Evolutionary conservation across 2,329 filamentous ascomycete genomes (phyloP).

Genomic region (Botryotinia convoluta): DNA sequence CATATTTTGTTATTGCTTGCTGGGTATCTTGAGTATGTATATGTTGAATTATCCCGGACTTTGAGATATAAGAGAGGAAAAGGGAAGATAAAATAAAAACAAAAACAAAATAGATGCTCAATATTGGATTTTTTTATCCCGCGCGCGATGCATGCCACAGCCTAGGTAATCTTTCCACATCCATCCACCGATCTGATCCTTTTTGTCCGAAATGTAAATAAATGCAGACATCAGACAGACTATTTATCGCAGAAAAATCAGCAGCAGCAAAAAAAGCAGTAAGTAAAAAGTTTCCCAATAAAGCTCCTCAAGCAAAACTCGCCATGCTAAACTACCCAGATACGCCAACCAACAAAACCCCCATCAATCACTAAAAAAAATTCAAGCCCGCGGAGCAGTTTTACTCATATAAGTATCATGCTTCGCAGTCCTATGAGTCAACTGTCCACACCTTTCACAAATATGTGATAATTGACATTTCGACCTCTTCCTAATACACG

Average conservation of each 20-base stretch:
- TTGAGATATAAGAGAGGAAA: background rate
- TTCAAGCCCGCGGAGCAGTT: background rate
- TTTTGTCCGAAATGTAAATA: background rate
- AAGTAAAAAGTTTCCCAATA: background rate
- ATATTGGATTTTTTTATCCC: background rate
- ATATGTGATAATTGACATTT: conserved; percentile 1
- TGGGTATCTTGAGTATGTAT: background rate
- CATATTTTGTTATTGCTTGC: background rate
- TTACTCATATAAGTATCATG: conserved; percentile 16
- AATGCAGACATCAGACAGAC: background rate
- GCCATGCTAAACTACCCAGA: background rate
- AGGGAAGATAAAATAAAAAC: background rate
- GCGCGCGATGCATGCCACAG: background rate
- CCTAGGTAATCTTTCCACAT: background rate
- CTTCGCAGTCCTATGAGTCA: conserved; percentile 3
- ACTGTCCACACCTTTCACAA: conserved; percentile 6
- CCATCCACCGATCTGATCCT: background rate
- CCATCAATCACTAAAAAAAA: background rate
- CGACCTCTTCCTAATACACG: background rate
- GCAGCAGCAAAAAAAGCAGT: background rate
- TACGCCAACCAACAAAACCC: background rate
- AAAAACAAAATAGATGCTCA: background rate
- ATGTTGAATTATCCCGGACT: background rate
- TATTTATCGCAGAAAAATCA: background rate
- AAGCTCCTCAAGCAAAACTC: background rate